phyloP scores from a whole-genome alignment of 2,329 filamentous ascomycete species.

The Alternaria triticina region DNA sequence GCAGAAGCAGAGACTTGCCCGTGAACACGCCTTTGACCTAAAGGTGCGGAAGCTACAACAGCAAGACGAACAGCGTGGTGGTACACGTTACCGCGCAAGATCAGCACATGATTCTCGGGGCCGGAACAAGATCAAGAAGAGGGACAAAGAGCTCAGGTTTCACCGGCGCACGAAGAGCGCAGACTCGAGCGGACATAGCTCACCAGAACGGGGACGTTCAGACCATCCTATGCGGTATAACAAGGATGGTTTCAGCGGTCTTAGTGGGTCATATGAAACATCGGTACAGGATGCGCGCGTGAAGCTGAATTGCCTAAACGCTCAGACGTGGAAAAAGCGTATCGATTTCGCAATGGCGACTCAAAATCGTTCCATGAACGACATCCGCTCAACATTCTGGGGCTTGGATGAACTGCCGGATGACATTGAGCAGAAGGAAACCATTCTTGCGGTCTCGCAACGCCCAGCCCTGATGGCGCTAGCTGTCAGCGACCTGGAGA shows the following conservation, averaged over 20 bases:
- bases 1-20: slow-evolving; percentile 85
- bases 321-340: slow-evolving; percentile 88
- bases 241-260: slow-evolving; percentile 73
- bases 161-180: slow-evolving; percentile 51
- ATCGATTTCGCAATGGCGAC: slow-evolving; percentile 78
- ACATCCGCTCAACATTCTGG: slow-evolving; percentile 80
- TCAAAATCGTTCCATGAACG: slow-evolving; percentile 76
- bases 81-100: slow-evolving; percentile 59
- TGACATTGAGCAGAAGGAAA: slow-evolving; percentile 82
- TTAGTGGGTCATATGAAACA: slow-evolving; percentile 75
- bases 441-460: slow-evolving; percentile 82
- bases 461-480: slow-evolving; percentile 83
- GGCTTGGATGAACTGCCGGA: slow-evolving; percentile 81
- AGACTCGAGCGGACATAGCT: slow-evolving; percentile 32
- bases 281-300: slow-evolving; percentile 77
- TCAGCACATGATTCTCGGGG: slow-evolving; percentile 56
- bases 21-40: slow-evolving; percentile 86
- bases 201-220: slow-evolving; percentile 32
- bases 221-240: slow-evolving; percentile 72
- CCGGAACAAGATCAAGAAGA: slow-evolving; percentile 45
- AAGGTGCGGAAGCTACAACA: slow-evolving; percentile 88
- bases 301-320: slow-evolving; percentile 79
- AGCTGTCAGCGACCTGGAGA: slow-evolving; percentile 81
- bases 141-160: slow-evolving; percentile 39
- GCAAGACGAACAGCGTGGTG: slow-evolving; percentile 55